A percentile compares a stretch with the other conserved stretches of the same genome.
Evolutionary conservation across 495 filamentous ascomycete species (phyloP).

Genomic region (Haplographium delicatum): DNA sequence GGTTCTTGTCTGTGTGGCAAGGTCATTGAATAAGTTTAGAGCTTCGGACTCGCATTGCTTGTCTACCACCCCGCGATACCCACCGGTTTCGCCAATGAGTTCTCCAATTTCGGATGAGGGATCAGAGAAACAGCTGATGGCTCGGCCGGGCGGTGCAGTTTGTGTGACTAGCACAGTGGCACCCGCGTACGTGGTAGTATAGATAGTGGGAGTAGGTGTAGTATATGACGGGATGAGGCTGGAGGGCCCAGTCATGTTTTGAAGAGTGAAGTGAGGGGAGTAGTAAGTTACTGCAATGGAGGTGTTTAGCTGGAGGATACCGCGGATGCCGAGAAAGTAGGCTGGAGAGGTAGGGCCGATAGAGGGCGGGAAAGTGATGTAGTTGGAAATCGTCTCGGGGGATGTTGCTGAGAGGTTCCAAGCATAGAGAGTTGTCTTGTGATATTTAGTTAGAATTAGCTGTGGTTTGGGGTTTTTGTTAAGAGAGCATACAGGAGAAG

Average conservation of each 20-base stretch:
- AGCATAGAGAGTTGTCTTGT: conserved; percentile 7
- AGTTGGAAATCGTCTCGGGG: conserved; percentile 6
- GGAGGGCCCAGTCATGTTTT: conserved; percentile 14
- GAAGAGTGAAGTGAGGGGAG: conserved; percentile 7
- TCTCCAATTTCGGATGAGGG: not conserved
- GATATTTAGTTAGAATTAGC: not conserved
- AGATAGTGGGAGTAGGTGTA: not conserved
- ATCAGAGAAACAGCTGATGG: not conserved
- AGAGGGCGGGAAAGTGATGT: conserved; percentile 7
- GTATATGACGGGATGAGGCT: not conserved
- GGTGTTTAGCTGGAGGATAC: not conserved
- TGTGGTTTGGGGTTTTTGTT: not conserved
- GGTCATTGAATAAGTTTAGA: not conserved
- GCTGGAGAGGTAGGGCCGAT: conserved; percentile 6
- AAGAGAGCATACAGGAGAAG: conserved; percentile 2
- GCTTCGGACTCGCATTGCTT: not conserved
- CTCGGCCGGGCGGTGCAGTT: not conserved
- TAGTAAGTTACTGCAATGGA: conserved; percentile 13
- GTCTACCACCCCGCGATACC: not conserved
- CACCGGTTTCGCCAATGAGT: conserved; percentile 1
- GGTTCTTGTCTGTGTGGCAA: conserved; percentile 2
- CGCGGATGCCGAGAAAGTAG: conserved; percentile 11
- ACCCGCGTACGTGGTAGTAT: not conserved
- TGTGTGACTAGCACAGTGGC: not conserved
- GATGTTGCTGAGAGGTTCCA: conserved; percentile 9